Conservation (phyloP, 202 grass and related monocot genomes). For the Carex arenaria region DNA sequence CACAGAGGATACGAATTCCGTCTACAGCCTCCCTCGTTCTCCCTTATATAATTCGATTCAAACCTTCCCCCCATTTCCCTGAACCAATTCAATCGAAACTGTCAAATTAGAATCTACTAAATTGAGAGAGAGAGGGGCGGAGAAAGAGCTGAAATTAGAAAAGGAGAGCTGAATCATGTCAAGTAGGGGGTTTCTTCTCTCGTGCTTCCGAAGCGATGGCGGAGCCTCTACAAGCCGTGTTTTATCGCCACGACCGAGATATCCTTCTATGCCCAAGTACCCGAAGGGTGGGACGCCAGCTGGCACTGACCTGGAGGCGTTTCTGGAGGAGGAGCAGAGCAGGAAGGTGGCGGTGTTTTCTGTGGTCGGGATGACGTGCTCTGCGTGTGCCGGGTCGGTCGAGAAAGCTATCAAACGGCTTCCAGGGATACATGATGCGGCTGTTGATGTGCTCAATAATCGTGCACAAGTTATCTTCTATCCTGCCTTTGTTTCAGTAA, state of each 20-base stretch:
- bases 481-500: constrained; percentile 75
- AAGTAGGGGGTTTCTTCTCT: constrained; percentile 28
- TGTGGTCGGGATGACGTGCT: constrained; percentile 76
- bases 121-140: background rate
- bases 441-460: constrained; percentile 69
- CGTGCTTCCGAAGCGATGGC: constrained; percentile 40
- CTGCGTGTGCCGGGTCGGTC: constrained; percentile 78
- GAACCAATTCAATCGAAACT: background rate
- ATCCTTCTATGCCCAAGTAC: constrained; percentile 63
- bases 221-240: constrained; percentile 25
- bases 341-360: constrained; percentile 50
- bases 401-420: constrained; percentile 97
- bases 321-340: constrained; percentile 28
- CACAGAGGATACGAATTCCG: too few relatives aligned
- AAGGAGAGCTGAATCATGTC: background rate
- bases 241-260: constrained; percentile 55
- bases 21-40: too few relatives aligned
- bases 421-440: constrained; percentile 76
- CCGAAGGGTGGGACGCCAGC: constrained; percentile 12
- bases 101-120: background rate
- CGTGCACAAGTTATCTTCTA: constrained; percentile 79
- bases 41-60: constrained; percentile 16
- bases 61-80: background rate
- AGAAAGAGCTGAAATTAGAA: background rate
- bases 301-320: constrained; percentile 46